Percentiles rank a stretch among this genome's conserved stretches.
Conservation (phyloP, 2,329 filamentous ascomycete genomes). For the Aureobasidium subglaciale region DNA sequence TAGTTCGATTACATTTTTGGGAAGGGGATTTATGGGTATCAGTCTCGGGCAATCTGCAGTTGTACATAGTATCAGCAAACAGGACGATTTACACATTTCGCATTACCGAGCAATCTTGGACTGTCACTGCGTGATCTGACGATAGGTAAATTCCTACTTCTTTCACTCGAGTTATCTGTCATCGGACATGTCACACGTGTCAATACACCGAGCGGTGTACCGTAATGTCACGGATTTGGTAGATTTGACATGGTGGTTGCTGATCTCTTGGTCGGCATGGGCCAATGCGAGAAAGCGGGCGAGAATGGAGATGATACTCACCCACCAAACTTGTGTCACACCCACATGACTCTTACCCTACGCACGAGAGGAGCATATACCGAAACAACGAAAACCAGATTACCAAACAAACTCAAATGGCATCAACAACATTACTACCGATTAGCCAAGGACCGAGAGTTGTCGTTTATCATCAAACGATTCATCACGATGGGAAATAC, state of each 20-base stretch:
- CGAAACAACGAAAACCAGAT: background rate
- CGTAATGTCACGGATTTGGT: background rate
- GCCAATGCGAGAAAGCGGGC: constrained; percentile 1
- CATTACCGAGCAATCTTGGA: background rate
- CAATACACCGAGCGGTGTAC: constrained; percentile 1
- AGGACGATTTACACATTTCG: background rate
- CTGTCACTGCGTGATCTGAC: no score
- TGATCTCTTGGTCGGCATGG: background rate
- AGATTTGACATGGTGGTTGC: background rate
- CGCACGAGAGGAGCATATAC: background rate
- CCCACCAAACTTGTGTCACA: background rate
- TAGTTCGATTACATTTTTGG: background rate
- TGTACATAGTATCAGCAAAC: constrained; percentile 2
- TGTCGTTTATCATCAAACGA: constrained; percentile 59
- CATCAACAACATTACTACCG: constrained; percentile 5
- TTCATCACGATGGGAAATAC: constrained; percentile 47
- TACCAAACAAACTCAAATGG: background rate
- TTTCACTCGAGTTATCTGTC: background rate
- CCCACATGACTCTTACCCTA: constrained; percentile 5
- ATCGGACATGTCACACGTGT: background rate
- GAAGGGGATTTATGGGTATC: background rate
- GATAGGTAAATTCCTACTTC: no score
- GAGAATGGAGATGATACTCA: background rate
- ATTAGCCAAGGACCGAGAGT: constrained; percentile 34
- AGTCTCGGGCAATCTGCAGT: background rate